These are phyloP conservation scores for Dorcoceras hygrometricum DNA, from an alignment of 257 asterid genomes.

Conservation along the genomic window DNA sequence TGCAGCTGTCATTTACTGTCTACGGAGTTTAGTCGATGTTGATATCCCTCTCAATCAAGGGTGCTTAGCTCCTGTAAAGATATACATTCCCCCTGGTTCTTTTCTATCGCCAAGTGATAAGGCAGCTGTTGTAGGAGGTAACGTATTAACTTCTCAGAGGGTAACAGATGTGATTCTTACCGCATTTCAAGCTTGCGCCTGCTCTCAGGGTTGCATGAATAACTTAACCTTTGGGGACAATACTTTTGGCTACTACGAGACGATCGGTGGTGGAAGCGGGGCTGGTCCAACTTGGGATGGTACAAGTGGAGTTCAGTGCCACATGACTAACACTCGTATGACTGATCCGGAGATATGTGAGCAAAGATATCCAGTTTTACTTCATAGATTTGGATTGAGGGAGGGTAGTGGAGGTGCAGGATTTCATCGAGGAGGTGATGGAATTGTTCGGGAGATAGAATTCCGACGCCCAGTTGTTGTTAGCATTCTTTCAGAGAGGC, in stretches of 20 bases:
- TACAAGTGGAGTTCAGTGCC: constrained; percentile 95
- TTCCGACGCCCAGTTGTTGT: constrained; percentile 69
- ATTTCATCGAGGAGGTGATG: constrained; percentile 77
- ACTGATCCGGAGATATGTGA: constrained; percentile 96
- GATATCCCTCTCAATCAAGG: constrained; percentile 97
- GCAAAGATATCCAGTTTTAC: constrained; percentile 86
- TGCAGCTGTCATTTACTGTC: constrained; percentile 92
- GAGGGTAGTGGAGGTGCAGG: constrained; percentile 88
- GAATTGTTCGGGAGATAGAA: constrained; percentile 82
- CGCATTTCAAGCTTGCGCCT: constrained; percentile 91
- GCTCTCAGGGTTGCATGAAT: constrained; percentile 98
- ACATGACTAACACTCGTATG: constrained; percentile 98
- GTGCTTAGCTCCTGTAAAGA: constrained; percentile 87
- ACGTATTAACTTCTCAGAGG: constrained; percentile 91
- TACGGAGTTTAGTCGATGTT: constrained; percentile 79
- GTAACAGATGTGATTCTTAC: constrained; percentile 85
- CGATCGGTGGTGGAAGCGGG: constrained; percentile 93
- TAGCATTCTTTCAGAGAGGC: constrained; percentile 91
- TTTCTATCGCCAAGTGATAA: constrained; percentile 88
- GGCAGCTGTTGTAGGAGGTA: constrained; percentile 97
- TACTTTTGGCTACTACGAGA: constrained; percentile 87
- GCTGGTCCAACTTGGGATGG: constrained; percentile 95
- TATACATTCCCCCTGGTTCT: constrained; percentile 71
- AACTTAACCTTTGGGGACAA: constrained; percentile 86
- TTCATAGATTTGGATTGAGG: constrained; percentile 72